Evolutionary conservation across 208 protist genomes (phyloP), one percentile per base, ranked within the genome.

Genomic region (Herpetomonas samuelpessoai): DNA sequence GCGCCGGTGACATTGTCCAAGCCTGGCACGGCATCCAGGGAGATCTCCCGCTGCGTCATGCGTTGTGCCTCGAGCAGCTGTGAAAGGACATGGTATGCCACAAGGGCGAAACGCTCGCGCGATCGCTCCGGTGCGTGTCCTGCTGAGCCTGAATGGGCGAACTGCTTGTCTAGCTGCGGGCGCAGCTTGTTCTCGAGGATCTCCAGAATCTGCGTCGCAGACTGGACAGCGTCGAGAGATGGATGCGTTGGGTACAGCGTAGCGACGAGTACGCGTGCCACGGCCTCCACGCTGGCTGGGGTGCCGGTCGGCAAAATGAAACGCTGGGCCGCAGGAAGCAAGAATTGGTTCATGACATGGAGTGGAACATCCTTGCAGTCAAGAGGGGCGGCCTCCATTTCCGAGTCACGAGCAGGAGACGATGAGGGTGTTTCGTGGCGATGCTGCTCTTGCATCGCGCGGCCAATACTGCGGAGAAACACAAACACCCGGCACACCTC

Each of bases 211-310:
- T 25, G 27, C 22, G 48, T 31, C 46, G 14, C 3, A 26, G 35
- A 50, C 49, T 38, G 7, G 7, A 14, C 50, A 21, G 39, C 30
- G n/a, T n/a, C n/a, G n/a, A n/a, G n/a, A n/a, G n/a, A n/a, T n/a
- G n/a, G n/a, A n/a, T n/a, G n/a, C 26, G 52, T 27, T 12, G 65
- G 58, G 55, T 65, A 74, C 1, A 71, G 35, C 27, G 73, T 72
- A 22, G 57, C 41, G 3, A 79, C 75, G 12, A 90, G 49, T 4
- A 94, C 53, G 10, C 77, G 67, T 10, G 81, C 70, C 3, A 91
- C 60, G 1, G 81, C 87, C 61, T 94, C 83, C 19, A 88, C 69
- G 28, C 78, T 65, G 16, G 81, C 83, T 0, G 78, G 31, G 1
- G 71, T 88, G 45, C 83, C 79, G 27, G 57, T 39, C 18, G 65